These are phyloP conservation scores for Fragilariopsis cylindrus DNA, from an alignment of 108 stramenopile species.

Conservation along the genomic window DNA sequence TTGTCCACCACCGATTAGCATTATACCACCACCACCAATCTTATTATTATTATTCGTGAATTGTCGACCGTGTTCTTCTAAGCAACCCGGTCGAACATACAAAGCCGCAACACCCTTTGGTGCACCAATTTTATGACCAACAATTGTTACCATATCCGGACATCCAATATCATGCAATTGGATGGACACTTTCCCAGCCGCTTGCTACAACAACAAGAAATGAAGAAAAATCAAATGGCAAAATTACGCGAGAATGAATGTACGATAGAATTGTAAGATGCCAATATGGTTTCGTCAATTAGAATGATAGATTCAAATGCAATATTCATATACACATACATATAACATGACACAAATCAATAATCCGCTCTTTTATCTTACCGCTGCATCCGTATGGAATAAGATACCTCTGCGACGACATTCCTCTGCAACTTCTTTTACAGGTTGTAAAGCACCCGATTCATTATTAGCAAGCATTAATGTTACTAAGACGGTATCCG, in stretches of 20 bases:
- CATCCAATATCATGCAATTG: conserved; percentile 41
- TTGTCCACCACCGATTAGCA: conserved; percentile 75
- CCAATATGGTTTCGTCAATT: too few relatives aligned
- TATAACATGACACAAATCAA: too few relatives aligned
- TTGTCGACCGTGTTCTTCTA: conserved; percentile 35
- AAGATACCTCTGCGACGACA: conserved; percentile 73
- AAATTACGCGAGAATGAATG: too few relatives aligned
- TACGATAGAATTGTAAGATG: too few relatives aligned
- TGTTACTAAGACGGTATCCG: conserved; percentile 86
- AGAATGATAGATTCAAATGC: too few relatives aligned
- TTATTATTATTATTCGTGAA: conserved; percentile 15
- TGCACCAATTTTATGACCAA: conserved; percentile 98
- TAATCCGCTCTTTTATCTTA: too few relatives aligned
- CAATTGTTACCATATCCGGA: conserved; percentile 92
- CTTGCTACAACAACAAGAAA: conserved; percentile 44
- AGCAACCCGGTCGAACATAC: conserved; percentile 72
- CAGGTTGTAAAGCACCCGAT: conserved; percentile 91
- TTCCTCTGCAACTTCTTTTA: conserved; percentile 66
- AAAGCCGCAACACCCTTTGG: conserved; percentile 86
- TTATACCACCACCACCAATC: conserved; percentile 39
- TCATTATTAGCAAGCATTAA: conserved; percentile 98
- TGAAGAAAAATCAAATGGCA: too few relatives aligned
- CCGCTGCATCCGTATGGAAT: conserved; percentile 95
- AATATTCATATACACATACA: too few relatives aligned
- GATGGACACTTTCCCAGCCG: conserved; percentile 88